phyloP scores from a whole-genome alignment of 2,329 filamentous ascomycete species.

The Hymenoscyphus infarciens region DNA sequence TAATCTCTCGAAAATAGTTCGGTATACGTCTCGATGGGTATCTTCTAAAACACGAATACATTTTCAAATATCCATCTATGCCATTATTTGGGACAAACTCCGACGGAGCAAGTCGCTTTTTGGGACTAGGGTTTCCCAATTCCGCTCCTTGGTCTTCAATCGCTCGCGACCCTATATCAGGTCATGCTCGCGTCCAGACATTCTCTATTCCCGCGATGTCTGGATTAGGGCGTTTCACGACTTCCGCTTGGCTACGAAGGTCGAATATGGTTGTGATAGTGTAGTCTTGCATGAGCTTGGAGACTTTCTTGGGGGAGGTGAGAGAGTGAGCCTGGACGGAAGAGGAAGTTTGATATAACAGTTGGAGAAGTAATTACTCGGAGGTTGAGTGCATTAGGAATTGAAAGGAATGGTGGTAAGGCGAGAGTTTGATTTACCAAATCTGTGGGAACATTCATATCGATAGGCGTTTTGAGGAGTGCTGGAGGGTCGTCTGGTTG shows the following conservation, averaged over 20 bases:
- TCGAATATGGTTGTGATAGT: conserved; percentile 44
- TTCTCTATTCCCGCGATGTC: conserved; percentile 43
- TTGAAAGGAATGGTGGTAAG: conserved; percentile 22
- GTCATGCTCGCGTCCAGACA: conserved; percentile 41
- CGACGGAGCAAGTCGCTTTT: background rate
- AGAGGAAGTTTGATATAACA: conserved; percentile 13
- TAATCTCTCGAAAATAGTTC: conserved; percentile 46
- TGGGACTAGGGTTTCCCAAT: background rate
- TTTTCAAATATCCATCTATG: background rate
- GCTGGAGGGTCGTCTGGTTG: no score
- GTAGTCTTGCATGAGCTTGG: conserved; percentile 9
- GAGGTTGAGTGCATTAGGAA: conserved; percentile 19
- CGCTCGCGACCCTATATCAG: conserved; percentile 19
- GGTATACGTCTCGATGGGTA: conserved; percentile 34
- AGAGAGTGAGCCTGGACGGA: conserved; percentile 18
- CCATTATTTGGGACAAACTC: background rate
- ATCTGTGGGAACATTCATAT: background rate
- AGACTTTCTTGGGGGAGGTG: conserved; percentile 10
- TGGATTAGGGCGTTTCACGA: conserved; percentile 42
- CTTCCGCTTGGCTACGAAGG: conserved; percentile 46
- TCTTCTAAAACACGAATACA: background rate
- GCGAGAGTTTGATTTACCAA: background rate
- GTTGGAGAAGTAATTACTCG: conserved; percentile 16
- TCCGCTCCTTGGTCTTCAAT: background rate
- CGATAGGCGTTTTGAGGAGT: conserved; percentile 4